Evolutionary conservation across 1,284 basidiomycete species (phyloP).

Genomic region (Puccinia brachypodii): DNA sequence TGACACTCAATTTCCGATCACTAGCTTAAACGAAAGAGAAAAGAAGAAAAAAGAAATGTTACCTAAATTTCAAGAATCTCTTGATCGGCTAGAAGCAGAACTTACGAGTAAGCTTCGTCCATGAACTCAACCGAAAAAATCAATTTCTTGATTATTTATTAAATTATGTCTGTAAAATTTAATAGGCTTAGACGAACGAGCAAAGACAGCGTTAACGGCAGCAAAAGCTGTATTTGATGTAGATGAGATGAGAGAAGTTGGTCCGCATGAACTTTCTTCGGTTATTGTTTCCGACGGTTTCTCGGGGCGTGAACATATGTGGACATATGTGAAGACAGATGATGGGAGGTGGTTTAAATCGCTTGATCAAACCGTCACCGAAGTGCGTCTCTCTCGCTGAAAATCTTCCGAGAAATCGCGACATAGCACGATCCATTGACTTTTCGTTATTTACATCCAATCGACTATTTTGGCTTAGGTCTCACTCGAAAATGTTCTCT

Average conservation of each 20-base stretch:
- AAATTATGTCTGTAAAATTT: neutral
- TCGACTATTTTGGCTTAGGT: slow-evolving; percentile 4
- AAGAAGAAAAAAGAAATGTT: slow-evolving; percentile 27
- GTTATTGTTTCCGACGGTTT: slow-evolving; percentile 48
- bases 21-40: slow-evolving; percentile 13
- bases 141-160: neutral
- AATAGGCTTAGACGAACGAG: slow-evolving; percentile 41
- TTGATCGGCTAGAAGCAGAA: slow-evolving; percentile 43
- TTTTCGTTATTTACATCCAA: neutral
- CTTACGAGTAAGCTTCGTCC: slow-evolving; percentile 20
- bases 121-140: neutral
- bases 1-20: slow-evolving; percentile 15
- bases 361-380: slow-evolving; percentile 30
- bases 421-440: no score
- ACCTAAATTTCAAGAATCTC: slow-evolving; percentile 21
- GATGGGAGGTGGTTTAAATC: slow-evolving; percentile 45
- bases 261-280: slow-evolving; percentile 40
- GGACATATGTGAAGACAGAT: slow-evolving; percentile 44
- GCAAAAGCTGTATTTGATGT: slow-evolving; percentile 46
- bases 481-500: slow-evolving; percentile 39
- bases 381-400: slow-evolving; percentile 22
- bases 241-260: slow-evolving; percentile 36
- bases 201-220: slow-evolving; percentile 30
- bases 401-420: neutral
- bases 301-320: slow-evolving; percentile 47